Percentiles rank a stretch among this genome's conserved stretches.
Evolutionary conservation across 148 eudicot species (phyloP).

Genomic region (Drosera capensis): DNA sequence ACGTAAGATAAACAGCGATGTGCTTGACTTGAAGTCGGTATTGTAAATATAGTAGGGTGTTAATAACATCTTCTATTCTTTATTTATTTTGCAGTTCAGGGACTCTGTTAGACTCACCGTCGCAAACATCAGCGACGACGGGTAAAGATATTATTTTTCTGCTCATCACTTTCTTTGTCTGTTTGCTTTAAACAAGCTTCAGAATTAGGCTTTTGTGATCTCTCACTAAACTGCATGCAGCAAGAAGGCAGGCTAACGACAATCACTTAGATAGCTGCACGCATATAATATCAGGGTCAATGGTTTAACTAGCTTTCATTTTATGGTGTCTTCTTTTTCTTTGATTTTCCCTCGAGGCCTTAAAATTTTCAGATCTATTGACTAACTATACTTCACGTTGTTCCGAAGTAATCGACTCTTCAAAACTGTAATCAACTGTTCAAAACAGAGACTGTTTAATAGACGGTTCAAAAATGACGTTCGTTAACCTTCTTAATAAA

Average conservation of each 20-base stretch:
- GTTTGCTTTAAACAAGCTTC: too few relatives aligned
- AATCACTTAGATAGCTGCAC: too few relatives aligned
- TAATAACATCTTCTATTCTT: neutral
- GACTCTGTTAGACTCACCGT: conserved; percentile 18
- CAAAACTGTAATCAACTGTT: conserved; percentile 30
- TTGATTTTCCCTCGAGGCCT: too few relatives aligned
- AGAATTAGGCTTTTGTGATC: too few relatives aligned
- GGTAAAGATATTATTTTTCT: too few relatives aligned
- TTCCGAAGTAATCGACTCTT: conserved; percentile 28
- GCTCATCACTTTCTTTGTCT: too few relatives aligned
- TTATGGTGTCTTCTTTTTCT: too few relatives aligned
- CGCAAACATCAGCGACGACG: conserved; percentile 26
- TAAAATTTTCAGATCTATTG: neutral
- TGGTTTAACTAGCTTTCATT: too few relatives aligned
- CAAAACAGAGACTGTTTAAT: conserved; percentile 37
- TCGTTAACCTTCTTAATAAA: too few relatives aligned
- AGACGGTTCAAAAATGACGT: conserved; percentile 31
- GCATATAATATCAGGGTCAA: too few relatives aligned
- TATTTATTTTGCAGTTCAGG: conserved; percentile 25
- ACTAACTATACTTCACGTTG: neutral
- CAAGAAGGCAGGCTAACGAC: too few relatives aligned
- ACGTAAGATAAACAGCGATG: conserved; percentile 17
- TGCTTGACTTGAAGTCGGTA: neutral
- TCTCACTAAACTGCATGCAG: too few relatives aligned
- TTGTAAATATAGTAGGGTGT: neutral